Conservation (phyloP, 2,329 filamentous ascomycete species). For the Aspergillus niger region DNA sequence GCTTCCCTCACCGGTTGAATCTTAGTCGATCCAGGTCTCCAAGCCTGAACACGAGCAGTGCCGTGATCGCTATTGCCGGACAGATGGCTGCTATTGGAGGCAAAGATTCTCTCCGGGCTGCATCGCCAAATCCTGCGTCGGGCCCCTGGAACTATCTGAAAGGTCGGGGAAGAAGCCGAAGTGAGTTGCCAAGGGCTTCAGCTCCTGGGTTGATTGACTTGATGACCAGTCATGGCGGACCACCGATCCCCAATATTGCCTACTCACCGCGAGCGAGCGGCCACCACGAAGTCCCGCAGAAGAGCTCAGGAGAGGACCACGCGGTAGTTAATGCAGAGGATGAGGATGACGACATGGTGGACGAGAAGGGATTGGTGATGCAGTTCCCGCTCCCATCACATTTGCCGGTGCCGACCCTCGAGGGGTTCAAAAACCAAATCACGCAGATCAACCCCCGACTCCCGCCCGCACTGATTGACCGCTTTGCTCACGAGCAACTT, state of each 20-base stretch:
- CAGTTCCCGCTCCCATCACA: conserved; percentile 65
- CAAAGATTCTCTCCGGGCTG: conserved; percentile 60
- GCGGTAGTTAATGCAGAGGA: conserved; percentile 48
- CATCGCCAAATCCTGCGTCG: conserved; percentile 40
- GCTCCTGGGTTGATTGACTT: conserved; percentile 53
- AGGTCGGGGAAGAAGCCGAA: conserved; percentile 56
- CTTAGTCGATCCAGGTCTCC: conserved; percentile 43
- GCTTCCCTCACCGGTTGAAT: conserved; percentile 39
- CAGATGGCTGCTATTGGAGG: conserved; percentile 49
- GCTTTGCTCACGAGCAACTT: conserved; percentile 79
- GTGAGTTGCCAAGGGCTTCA: conserved; percentile 53
- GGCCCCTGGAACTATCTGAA: conserved; percentile 52
- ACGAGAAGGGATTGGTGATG: conserved; percentile 63
- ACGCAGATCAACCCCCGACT: conserved; percentile 73
- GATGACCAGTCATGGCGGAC: conserved; percentile 60
- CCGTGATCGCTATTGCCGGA: conserved; percentile 49
- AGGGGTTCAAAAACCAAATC: conserved; percentile 77
- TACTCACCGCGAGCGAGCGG: conserved; percentile 41
- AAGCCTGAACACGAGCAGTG: conserved; percentile 42
- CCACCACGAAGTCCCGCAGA: conserved; percentile 17
- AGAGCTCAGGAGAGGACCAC: conserved; percentile 10
- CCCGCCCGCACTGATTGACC: conserved; percentile 69
- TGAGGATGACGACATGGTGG: conserved; percentile 58
- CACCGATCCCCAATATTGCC: conserved; percentile 58
- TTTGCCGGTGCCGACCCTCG: conserved; percentile 69